Base-by-base conservation (phyloP, 2,329 filamentous ascomycete species). In the Ophiosphaerella narmari region DNA sequence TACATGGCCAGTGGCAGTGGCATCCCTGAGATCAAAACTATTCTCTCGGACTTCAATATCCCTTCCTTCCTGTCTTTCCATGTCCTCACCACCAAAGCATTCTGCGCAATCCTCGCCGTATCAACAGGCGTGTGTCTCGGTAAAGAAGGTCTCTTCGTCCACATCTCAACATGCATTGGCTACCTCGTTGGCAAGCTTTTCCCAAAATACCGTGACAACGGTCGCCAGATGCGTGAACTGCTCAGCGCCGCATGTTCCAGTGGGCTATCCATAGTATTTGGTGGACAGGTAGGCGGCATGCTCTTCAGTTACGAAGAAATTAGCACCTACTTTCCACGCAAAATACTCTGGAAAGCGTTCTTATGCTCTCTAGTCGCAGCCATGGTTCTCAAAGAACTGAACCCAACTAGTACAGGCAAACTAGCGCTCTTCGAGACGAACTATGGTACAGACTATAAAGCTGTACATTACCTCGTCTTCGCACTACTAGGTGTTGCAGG, bases 21-120 rank as follows among this genome's bases (percentile, higher is more conserved):
- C 0, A 85, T 86, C 31, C 83, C 83, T 0, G 82, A 85, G 66
- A 84, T 85, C 72, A 85, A 85, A 65, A 84, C 81, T 1, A 81
- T 85, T 34, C 68, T 85, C 2, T 82, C 80, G 3, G 82, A 82
- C n/a, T 85, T 85, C 63, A 79, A 81, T 12, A 84, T 85, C 38
- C 82, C 81, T 1, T 74, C 80, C 39, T 83, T 84, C 52, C 74
- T 86, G 2, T 78, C 79, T 50, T 70, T 83, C 55, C 81, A 80
- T 50, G 81, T 83, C 6, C 70, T 86, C 3, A 42, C 80, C 12
- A 77, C 84, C 48, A 85, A 85, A 71, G 82, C 79, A 1, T 72
- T 84, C n/a, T 82, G 82, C 9, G 78, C 82, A 2, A 71, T 80
- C 5, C 84, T 85, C 55, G 82, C 82, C 0, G 82, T 86, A 1